Base-by-base conservation (phyloP, 2,329 filamentous ascomycete species). In the Coniochaeta sp. region DNA sequence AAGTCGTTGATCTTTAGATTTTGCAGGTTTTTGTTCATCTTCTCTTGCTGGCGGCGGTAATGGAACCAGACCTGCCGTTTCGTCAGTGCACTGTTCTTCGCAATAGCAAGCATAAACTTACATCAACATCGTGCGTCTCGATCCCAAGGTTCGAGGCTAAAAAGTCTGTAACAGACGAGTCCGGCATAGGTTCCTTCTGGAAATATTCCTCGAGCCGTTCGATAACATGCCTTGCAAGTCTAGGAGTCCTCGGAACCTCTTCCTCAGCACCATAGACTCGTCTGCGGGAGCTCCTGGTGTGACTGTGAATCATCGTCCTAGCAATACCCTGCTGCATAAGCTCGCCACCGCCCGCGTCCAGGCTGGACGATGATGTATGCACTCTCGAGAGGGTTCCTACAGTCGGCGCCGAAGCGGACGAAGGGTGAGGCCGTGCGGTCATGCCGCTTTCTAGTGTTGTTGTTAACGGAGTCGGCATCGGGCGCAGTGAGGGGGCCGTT, bases 61-160 rank as follows among this genome's bases (percentile, higher is more conserved):
- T 81, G 76, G 66, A 83, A 84, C 82, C 82, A 85, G 3, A 72
- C 62, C 74, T 77, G 56, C 16, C 17, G 34, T 43, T 60, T 12
- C 6, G 56, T 58, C 28, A 34, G 26, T 14, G 24, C 5, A 6
- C 2, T 17, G 47, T 17, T 31, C 12, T 28, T 40, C 6, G 12
- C 31, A 31, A 11, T 47, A 47, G 43, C n/a, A 59, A 16, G 2
- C 19, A 14, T 28, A 26, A 12, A 70, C 73, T 70, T 59, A 81
- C 75, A 60, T 81, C 76, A 31, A 85, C 74, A 63, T 83, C 79
- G 56, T 73, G 70, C 3, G 76, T 74, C 60, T 83, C 80, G 26
- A 82, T 77, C 16, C 79, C 79, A 2, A 84, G 69, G 44, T 79
- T 84, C 0, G 81, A 84, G 11, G 82, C 81, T 47, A 83, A 72